Evolutionary conservation across 768 basidiomycete species (phyloP).

Genomic region (Coprinopsis sp.): DNA sequence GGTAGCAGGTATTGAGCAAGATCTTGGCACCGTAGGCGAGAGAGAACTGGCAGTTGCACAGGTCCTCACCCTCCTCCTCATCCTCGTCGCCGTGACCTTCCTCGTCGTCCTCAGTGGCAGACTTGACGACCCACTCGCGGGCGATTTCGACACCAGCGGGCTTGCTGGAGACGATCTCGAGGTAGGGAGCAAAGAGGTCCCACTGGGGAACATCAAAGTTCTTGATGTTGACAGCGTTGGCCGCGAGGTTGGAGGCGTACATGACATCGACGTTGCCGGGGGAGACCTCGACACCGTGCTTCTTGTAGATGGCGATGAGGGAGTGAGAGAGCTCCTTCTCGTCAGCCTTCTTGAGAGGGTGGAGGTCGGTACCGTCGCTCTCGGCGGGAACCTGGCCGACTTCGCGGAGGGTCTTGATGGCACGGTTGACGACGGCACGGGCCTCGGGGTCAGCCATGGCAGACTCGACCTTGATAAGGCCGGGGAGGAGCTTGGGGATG

Average conservation of each 20-base stretch:
- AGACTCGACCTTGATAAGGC: constrained; percentile 91
- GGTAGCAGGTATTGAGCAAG: constrained; percentile 89
- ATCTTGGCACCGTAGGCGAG: constrained; percentile 99
- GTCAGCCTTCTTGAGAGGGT: constrained; percentile 77
- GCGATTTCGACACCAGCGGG: constrained; percentile 66
- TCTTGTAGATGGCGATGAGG: constrained; percentile 81
- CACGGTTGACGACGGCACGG: constrained; percentile 84
- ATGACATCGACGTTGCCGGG: constrained; percentile 52
- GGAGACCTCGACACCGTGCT: constrained; percentile 60
- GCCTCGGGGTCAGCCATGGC: constrained; percentile 98
- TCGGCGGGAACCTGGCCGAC: constrained; percentile 82
- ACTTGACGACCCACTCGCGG: constrained; percentile 87
- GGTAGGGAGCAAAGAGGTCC: constrained; percentile 76
- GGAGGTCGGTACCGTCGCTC: constrained; percentile 88
- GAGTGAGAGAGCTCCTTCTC: constrained; percentile 58
- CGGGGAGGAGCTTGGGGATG: constrained; percentile 92
- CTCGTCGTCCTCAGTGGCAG: constrained; percentile 71
- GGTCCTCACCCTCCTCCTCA: constrained; percentile 96
- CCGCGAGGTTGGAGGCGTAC: constrained; percentile 77
- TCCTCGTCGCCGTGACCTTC: constrained; percentile 72
- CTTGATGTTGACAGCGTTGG: constrained; percentile 84
- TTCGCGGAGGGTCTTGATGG: constrained; percentile 93
- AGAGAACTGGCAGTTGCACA: constrained; percentile 99
- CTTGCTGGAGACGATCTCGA: constrained; percentile 58
- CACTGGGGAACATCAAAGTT: constrained; percentile 89